phyloP scores from a whole-genome alignment of 1,284 basidiomycete species.

The Kalmanozyma brasiliensis region DNA sequence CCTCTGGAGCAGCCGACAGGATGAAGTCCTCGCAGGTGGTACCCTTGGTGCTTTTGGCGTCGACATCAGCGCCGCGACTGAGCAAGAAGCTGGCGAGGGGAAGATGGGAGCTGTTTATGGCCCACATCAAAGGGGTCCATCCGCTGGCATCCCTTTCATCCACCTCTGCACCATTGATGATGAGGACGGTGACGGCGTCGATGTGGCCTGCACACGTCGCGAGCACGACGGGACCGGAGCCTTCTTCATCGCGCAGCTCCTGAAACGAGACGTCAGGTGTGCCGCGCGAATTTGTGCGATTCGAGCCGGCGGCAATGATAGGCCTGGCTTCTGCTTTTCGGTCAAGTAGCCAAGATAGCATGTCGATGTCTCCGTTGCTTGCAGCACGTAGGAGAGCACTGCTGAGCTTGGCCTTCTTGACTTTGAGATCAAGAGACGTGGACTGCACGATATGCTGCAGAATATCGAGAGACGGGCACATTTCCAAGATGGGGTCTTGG shows the following conservation, averaged over 20 bases:
- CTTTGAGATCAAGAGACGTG: conserved; percentile 2
- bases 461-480: conserved; percentile 51
- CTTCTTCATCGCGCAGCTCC: conserved; percentile 52
- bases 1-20: conserved; percentile 50
- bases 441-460: conserved; percentile 40
- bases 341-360: conserved; percentile 58
- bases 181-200: conserved; percentile 56
- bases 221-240: conserved; percentile 56
- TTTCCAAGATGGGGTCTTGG: conserved; percentile 46
- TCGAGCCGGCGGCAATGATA: conserved; percentile 13
- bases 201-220: conserved; percentile 57
- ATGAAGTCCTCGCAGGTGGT: conserved; percentile 62
- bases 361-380: conserved; percentile 57
- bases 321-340: conserved; percentile 28
- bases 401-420: conserved; percentile 33
- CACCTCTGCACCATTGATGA: conserved; percentile 52
- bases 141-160: conserved; percentile 70
- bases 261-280: conserved; percentile 19
- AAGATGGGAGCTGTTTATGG: conserved; percentile 85
- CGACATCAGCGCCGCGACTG: conserved; percentile 76
- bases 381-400: conserved; percentile 46
- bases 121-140: conserved; percentile 96
- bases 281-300: conserved; percentile 14
- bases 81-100: conserved; percentile 91
- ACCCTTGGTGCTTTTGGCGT: conserved; percentile 53